These are phyloP conservation scores for Plasmodium inui DNA, from an alignment of 169 alveolate species.

Conservation along the genomic window DNA sequence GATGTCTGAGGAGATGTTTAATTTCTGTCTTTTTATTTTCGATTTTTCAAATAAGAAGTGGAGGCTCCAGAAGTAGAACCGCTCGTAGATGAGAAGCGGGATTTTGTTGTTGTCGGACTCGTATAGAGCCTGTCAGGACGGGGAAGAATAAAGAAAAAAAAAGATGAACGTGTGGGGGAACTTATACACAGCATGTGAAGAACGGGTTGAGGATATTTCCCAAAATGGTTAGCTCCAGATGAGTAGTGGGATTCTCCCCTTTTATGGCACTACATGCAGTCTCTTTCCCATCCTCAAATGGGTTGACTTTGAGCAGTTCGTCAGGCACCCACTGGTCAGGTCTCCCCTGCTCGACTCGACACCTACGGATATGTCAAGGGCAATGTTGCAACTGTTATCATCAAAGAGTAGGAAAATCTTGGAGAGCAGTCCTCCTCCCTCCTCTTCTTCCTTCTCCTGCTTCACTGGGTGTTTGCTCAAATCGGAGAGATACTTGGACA, in stretches of 20 bases:
- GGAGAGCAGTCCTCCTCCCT: conserved; percentile 7
- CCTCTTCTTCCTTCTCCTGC: conserved; percentile 3
- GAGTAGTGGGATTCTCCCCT: background rate
- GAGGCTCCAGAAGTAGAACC: conserved; percentile 59
- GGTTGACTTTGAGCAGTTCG: background rate
- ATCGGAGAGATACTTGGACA: conserved; percentile 39
- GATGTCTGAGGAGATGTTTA: conserved; percentile 1
- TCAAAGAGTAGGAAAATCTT: conserved; percentile 53
- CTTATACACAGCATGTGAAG: background rate
- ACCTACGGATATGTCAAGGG: conserved; percentile 65
- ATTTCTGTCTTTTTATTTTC: conserved; percentile 62
- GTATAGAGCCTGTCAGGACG: conserved; percentile 24
- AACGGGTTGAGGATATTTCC: background rate
- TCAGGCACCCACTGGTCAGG: background rate
- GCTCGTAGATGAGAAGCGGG: conserved; percentile 66
- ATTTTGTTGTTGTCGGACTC: background rate
- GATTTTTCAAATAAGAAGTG: conserved; percentile 68
- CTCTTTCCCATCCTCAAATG: background rate
- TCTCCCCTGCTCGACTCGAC: background rate
- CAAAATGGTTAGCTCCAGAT: background rate
- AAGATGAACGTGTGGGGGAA: background rate
- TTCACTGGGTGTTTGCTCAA: conserved; percentile 28
- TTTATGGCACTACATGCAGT: background rate
- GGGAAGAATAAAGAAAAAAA: background rate
- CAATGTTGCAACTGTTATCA: conserved; percentile 60